These are phyloP conservation scores for Aspergillus sp. DNA, from an alignment of 2,329 filamentous ascomycete genomes.

Conservation along the genomic window DNA sequence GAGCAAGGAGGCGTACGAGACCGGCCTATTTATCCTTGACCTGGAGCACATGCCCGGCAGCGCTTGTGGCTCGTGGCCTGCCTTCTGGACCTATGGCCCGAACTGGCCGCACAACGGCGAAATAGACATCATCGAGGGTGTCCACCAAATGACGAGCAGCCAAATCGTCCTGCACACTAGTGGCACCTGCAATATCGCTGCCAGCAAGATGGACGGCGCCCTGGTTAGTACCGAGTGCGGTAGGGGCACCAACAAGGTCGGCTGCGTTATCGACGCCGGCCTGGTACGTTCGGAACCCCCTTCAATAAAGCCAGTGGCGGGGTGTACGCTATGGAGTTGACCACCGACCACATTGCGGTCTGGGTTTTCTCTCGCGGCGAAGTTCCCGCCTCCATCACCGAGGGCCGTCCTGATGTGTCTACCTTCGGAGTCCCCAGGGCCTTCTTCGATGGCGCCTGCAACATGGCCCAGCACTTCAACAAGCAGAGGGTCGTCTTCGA, in stretches of 20 bases:
- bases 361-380: conserved; percentile 42
- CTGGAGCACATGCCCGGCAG: conserved; percentile 40
- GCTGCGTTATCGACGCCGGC: conserved; percentile 33
- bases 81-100: conserved; percentile 37
- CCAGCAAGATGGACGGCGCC: conserved; percentile 41
- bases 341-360: conserved; percentile 37
- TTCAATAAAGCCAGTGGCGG: conserved; percentile 46
- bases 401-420: conserved; percentile 35
- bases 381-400: conserved; percentile 39
- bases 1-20: conserved; percentile 35
- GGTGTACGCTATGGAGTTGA: conserved; percentile 43
- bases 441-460: conserved; percentile 34
- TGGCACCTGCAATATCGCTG: conserved; percentile 33
- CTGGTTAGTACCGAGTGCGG: conserved; percentile 43
- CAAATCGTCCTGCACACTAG: conserved; percentile 43
- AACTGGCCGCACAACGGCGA: conserved; percentile 37
- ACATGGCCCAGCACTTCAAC: conserved; percentile 33
- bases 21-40: conserved; percentile 40
- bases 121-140: conserved; percentile 46
- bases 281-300: conserved; percentile 40
- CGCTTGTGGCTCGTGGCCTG: conserved; percentile 44
- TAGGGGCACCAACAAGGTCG: conserved; percentile 27
- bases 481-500: conserved; percentile 39
- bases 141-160: conserved; percentile 37
- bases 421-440: conserved; percentile 40